A percentile compares a stretch with the other conserved stretches of the same genome.
phyloP scores from a whole-genome alignment of 768 basidiomycete species.

The Cubamyces sp. region DNA sequence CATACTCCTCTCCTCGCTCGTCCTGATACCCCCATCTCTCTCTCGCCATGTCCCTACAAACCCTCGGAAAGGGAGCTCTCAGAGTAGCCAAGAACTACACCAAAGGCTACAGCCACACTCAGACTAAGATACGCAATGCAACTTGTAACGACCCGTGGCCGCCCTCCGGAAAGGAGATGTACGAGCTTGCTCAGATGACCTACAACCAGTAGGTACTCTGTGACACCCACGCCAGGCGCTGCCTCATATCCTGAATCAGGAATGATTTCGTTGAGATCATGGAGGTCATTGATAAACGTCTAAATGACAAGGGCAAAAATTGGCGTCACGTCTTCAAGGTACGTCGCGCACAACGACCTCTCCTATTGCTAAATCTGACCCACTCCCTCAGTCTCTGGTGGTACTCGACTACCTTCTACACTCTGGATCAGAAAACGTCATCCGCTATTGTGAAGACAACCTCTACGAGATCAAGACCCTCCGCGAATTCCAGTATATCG shows the following conservation, averaged over 20 bases:
- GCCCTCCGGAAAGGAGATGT: slow-evolving; percentile 95
- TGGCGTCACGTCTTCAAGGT: slow-evolving; percentile 99
- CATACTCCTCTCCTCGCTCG: not conserved
- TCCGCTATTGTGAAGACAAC: slow-evolving; percentile 95
- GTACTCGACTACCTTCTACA: slow-evolving; percentile 93
- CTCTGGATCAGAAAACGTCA: slow-evolving; percentile 93
- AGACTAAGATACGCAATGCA: slow-evolving; percentile 93
- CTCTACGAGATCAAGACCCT: slow-evolving; percentile 96
- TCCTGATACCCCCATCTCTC: slow-evolving; percentile 3
- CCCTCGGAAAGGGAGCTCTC: slow-evolving; percentile 60
- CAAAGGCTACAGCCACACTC: slow-evolving; percentile 90
- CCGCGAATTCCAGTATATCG: slow-evolving; percentile 95
- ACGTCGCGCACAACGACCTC: not conserved
- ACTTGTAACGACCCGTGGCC: slow-evolving; percentile 97
- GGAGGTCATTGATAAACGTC: slow-evolving; percentile 96
- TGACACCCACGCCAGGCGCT: not conserved
- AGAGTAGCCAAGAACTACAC: slow-evolving; percentile 92
- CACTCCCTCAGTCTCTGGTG: slow-evolving; percentile 66
- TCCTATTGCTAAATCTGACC: not conserved
- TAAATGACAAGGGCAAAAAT: slow-evolving; percentile 99
- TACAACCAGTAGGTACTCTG: slow-evolving; percentile 78
- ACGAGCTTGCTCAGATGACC: slow-evolving; percentile 93
- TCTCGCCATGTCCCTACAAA: slow-evolving; percentile 19
- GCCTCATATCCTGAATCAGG: slow-evolving; percentile 39
- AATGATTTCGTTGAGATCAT: slow-evolving; percentile 97